Evolutionary conservation across 2,329 filamentous ascomycete species (phyloP), one percentile per base, ranked within the genome.

Genomic region (Bisporella sp.): DNA sequence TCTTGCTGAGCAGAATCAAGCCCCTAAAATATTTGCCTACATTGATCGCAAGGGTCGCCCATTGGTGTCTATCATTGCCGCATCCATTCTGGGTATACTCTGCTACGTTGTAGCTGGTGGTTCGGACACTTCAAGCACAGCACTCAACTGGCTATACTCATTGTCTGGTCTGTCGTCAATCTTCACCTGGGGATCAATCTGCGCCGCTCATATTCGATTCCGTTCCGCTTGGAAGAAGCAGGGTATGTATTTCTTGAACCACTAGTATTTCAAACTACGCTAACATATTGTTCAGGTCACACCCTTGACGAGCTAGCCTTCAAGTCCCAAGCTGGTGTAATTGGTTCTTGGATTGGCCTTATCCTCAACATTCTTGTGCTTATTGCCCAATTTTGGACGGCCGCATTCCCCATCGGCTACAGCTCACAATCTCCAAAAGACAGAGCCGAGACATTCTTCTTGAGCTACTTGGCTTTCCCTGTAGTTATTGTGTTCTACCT

Each of bases 181-280:
- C 42, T 85, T 64, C 50, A 62, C 81, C 12, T 86, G 82, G 82
- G 79, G 73, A 28, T 80, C 76, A 43, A 83, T 86, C 59, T 84
- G 80, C 63, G 64, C 82, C 13, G 74, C 81, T 2, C 84, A 87
- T 59, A 85, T 87, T 61, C 81, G 84, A 21, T 85, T 84, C 75
- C 80, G 82, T 37, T 56, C 61, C 4, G 82, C 80, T 0, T 85
- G 82, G 82, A 65, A 63, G 28, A 62, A 67, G 12, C 53, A 83
- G 50, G 21, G 21, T 21, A 21, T 21, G 21, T 21, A 21, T 21
- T 21, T 21, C 21, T 21, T 21, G 21, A 21, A 21, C 21, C 21
- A 21, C 21, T 21, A 21, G 21, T 21, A 21, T 21, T 21, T 21
- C 21, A 21, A 21, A 21, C 21, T 21, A 3, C 21, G 21, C 21